Evolutionary conservation across 371 early-diverging fungal genomes (phyloP).

Genomic region (Circinella minor): DNA sequence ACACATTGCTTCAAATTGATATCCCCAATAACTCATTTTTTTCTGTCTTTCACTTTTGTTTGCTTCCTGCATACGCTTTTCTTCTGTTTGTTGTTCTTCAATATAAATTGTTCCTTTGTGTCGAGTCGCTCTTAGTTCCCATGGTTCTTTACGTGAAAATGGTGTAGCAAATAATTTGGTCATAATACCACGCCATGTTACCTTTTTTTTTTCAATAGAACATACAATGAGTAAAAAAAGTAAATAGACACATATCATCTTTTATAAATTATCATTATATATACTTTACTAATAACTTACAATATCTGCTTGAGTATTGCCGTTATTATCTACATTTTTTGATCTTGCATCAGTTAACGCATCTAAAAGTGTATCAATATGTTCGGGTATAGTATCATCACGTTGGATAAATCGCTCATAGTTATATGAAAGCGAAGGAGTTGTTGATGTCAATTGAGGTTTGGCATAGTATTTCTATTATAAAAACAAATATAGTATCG

Average conservation of each 20-base stretch:
- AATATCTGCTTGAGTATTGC: conserved; percentile 38
- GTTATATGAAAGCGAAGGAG: conserved; percentile 55
- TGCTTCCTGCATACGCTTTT: conserved; percentile 41
- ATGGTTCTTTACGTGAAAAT: conserved; percentile 73
- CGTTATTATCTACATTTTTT: conserved; percentile 12
- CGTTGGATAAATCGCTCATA: conserved; percentile 69
- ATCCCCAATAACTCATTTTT: conserved; percentile 80
- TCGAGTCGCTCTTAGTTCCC: conserved; percentile 80
- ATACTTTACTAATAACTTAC: conserved; percentile 27
- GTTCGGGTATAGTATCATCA: conserved; percentile 66
- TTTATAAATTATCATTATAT: neutral
- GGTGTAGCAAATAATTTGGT: conserved; percentile 86
- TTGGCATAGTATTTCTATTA: conserved; percentile 70
- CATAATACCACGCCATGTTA: conserved; percentile 82
- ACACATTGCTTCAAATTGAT: conserved; percentile 74
- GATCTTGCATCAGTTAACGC: conserved; percentile 50
- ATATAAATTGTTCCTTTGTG: conserved; percentile 76
- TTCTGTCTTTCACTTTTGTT: conserved; percentile 61
- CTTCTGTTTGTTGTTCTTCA: conserved; percentile 70
- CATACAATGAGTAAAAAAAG: too few relatives aligned
- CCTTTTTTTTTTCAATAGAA: conserved; percentile 18
- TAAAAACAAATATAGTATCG: neutral
- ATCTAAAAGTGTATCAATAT: conserved; percentile 81
- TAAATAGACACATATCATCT: neutral
- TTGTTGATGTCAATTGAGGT: conserved; percentile 5